Conservation (phyloP, 108 stramenopile genomes). For the Hondaea fermentalgiana region DNA sequence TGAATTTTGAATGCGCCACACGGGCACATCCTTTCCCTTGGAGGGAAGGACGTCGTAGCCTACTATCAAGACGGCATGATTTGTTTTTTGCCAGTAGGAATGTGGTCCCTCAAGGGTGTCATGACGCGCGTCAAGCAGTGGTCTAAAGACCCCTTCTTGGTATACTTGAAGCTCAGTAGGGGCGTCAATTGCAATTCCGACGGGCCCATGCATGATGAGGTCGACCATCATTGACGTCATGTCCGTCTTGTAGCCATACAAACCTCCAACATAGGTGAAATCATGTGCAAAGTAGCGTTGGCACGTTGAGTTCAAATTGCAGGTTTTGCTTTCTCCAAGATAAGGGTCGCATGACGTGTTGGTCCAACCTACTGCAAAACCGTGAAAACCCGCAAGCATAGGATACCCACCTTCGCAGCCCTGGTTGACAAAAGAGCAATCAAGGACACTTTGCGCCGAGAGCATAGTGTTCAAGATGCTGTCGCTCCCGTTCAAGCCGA, state of each 20-base stretch:
- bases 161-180: neutral
- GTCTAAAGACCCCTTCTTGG: neutral
- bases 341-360: neutral
- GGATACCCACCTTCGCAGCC: neutral
- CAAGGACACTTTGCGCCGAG: neutral
- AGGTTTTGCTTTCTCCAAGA: neutral
- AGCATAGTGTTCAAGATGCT: neutral
- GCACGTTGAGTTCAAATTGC: neutral
- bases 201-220: neutral
- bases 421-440: constrained; percentile 1
- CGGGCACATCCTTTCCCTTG: neutral
- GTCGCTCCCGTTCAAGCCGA: neutral
- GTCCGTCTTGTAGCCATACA: neutral
- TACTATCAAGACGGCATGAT: neutral
- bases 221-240: neutral
- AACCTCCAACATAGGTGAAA: neutral
- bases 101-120: neutral
- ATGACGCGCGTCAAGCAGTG: neutral
- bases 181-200: neutral
- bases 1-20: neutral
- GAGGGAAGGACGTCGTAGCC: neutral
- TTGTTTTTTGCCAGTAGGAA: neutral
- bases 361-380: neutral
- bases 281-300: neutral
- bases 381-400: neutral